Evolutionary conservation across 371 early-diverging fungal species (phyloP).

Genomic region (Rhizopus sp.): DNA sequence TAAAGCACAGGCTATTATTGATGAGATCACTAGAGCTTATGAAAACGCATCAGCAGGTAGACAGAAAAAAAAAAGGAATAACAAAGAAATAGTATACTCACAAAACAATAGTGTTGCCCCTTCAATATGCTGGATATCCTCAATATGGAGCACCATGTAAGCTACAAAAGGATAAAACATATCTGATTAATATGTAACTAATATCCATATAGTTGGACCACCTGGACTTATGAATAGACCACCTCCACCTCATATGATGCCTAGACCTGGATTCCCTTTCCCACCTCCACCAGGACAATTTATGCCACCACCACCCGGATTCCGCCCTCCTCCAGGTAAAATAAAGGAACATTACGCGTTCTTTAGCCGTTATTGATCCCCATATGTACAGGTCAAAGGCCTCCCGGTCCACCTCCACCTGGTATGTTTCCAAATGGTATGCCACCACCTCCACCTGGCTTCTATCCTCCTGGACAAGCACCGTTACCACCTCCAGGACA

Average conservation of each 20-base stretch:
- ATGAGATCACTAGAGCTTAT: slow-evolving; percentile 62
- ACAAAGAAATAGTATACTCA: neutral
- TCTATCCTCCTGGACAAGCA: slow-evolving; percentile 18
- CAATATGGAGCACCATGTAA: slow-evolving; percentile 32
- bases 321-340: slow-evolving; percentile 24
- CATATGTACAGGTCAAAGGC: neutral
- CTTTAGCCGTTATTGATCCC: too few relatives aligned
- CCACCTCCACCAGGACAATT: slow-evolving; percentile 54
- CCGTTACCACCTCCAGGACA: slow-evolving; percentile 10
- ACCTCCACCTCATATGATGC: slow-evolving; percentile 50
- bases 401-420: slow-evolving; percentile 25
- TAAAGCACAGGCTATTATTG: slow-evolving; percentile 67
- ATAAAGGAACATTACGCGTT: neutral
- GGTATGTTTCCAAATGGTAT: slow-evolving; percentile 10
- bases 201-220: slow-evolving; percentile 20
- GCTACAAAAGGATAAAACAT: neutral
- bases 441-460: slow-evolving; percentile 4
- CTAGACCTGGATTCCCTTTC: slow-evolving; percentile 55
- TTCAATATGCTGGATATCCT: slow-evolving; percentile 56
- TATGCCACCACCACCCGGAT: slow-evolving; percentile 42
- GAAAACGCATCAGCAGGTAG: slow-evolving; percentile 51
- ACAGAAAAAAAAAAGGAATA: neutral
- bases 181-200: neutral
- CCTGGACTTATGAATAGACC: slow-evolving; percentile 30
- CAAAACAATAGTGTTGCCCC: slow-evolving; percentile 37